These are phyloP conservation scores for Crithidia fasciculata DNA, from an alignment of 208 protist species.

Conservation along the genomic window DNA sequence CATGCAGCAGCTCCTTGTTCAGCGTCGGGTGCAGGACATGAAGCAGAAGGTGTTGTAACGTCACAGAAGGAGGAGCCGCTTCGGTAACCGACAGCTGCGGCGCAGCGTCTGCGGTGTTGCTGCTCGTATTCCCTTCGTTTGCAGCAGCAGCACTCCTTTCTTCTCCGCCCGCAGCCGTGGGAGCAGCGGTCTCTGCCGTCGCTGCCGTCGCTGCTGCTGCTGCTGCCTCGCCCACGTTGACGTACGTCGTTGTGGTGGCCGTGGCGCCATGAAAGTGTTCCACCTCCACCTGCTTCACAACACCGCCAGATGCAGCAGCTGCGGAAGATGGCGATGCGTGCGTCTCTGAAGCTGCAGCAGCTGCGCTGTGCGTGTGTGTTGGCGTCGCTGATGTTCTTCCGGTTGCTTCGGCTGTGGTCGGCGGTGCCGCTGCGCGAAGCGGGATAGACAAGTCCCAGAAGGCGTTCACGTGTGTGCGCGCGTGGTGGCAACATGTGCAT, in stretches of 20 bases:
- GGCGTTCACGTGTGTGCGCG: slow-evolving; percentile 34
- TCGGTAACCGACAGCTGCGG: not conserved
- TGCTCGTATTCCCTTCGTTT: not conserved
- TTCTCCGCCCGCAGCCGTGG: not conserved
- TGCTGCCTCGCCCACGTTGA: not conserved
- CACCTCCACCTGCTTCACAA: slow-evolving; percentile 16
- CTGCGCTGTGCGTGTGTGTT: no score
- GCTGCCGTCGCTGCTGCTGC: not conserved
- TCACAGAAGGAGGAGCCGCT: not conserved
- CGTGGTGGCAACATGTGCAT: slow-evolving; percentile 41
- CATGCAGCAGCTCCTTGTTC: slow-evolving; percentile 53
- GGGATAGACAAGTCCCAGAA: slow-evolving; percentile 62
- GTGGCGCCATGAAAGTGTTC: slow-evolving; percentile 22
- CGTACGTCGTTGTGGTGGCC: slow-evolving; percentile 27
- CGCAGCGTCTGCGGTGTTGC: not conserved
- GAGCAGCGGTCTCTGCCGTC: not conserved
- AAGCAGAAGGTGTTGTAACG: slow-evolving; percentile 58
- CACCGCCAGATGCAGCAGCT: no score
- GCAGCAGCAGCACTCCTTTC: not conserved
- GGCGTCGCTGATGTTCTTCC: no score
- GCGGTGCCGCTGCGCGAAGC: not conserved
- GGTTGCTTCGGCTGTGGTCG: no score
- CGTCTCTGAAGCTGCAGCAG: not conserved
- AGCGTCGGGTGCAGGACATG: slow-evolving; percentile 41
- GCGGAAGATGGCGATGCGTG: not conserved